Evolutionary conservation across 164 flowering plant genomes (phyloP).

Genomic region (Brasenia schreberi): DNA sequence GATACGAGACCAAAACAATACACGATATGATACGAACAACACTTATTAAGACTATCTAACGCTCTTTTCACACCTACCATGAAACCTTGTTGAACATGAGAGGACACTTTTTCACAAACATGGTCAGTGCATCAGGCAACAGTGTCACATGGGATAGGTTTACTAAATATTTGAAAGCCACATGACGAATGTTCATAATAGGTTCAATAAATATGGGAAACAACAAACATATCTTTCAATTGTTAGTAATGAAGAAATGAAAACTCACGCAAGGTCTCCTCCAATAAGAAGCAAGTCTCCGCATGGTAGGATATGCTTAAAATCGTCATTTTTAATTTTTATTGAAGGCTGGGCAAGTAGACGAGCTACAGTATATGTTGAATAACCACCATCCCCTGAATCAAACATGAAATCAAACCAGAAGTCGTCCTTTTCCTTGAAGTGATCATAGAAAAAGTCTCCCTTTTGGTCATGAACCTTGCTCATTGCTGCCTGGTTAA

Average conservation of each 20-base stretch:
- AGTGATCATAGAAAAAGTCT: constrained; percentile 72
- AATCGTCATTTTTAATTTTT: constrained; percentile 18
- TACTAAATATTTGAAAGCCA: no score
- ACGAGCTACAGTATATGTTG: constrained; percentile 81
- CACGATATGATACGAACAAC: no score
- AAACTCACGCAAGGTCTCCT: constrained; percentile 99
- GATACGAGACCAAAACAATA: no score
- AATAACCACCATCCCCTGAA: constrained; percentile 99
- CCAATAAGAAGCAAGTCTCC: constrained; percentile 83
- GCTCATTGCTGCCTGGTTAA: constrained; percentile 82
- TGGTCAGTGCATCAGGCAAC: no score
- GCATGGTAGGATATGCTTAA: constrained; percentile 41
- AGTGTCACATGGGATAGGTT: no score
- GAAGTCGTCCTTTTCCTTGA: constrained; percentile 59
- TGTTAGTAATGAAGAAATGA: neutral
- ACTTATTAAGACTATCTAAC: no score
- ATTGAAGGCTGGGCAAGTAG: constrained; percentile 86
- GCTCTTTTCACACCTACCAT: no score
- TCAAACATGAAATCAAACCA: constrained; percentile 99
- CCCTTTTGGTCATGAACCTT: constrained; percentile 40
- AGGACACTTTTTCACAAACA: no score
- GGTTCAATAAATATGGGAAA: no score
- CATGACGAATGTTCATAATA: no score
- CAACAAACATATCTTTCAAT: no score
- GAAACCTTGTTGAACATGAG: no score